phyloP scores from a whole-genome alignment of 2,329 filamentous ascomycete genomes.

The Epichloe festucae region DNA sequence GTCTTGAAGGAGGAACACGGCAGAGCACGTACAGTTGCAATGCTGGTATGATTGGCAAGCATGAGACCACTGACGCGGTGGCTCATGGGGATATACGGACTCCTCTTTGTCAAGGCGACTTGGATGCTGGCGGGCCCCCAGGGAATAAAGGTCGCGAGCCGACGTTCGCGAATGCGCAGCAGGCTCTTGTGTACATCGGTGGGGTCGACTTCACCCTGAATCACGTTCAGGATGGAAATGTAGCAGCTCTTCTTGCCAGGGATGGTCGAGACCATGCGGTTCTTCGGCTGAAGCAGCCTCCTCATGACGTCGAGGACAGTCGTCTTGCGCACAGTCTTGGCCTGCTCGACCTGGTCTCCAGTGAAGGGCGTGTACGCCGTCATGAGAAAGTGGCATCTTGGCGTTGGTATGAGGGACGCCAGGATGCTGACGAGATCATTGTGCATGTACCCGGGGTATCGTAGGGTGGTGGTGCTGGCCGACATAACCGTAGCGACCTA shows the following conservation, averaged over 20 bases:
- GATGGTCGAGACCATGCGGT: conserved; percentile 95
- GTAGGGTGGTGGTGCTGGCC: conserved; percentile 86
- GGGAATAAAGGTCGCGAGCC: conserved; percentile 90
- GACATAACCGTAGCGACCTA: conserved; percentile 95
- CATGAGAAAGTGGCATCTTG: conserved; percentile 95
- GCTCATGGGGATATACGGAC: conserved; percentile 86
- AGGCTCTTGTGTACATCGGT: conserved; percentile 98
- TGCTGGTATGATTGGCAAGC: conserved; percentile 96
- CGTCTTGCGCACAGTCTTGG: conserved; percentile 95
- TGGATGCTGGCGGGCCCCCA: conserved; percentile 96
- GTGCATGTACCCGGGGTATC: conserved; percentile 99
- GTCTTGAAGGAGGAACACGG: not conserved
- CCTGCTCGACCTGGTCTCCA: conserved; percentile 88
- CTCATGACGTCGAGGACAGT: conserved; percentile 98
- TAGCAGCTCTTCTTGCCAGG: conserved; percentile 97
- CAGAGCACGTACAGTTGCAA: conserved; percentile 58
- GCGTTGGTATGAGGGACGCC: conserved; percentile 89
- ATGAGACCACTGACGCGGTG: conserved; percentile 93
- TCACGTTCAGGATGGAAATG: conserved; percentile 97
- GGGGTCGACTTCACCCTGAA: conserved; percentile 95
- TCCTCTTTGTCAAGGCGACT: conserved; percentile 91
- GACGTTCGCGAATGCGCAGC: conserved; percentile 84
- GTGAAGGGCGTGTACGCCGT: conserved; percentile 98
- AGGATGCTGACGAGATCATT: conserved; percentile 97
- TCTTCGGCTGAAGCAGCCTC: conserved; percentile 88